Percentiles rank a stretch among this genome's conserved stretches.
Evolutionary conservation across 495 filamentous ascomycete species (phyloP).

Genomic region (Talaromyces liani): DNA sequence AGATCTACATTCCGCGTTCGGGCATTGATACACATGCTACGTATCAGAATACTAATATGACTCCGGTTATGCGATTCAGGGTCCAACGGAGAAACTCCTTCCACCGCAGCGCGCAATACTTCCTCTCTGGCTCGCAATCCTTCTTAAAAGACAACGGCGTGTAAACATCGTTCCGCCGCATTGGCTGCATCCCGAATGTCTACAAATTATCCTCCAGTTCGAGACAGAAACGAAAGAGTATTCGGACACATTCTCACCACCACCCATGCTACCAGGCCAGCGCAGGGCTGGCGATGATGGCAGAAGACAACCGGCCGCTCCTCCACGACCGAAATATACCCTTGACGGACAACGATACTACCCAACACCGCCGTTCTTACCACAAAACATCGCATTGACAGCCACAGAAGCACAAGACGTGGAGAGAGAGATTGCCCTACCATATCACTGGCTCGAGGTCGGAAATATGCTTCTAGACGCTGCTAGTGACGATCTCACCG

Average conservation of each 20-base stretch:
- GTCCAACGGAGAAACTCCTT: constrained; percentile 62
- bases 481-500: constrained; percentile 77
- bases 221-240: constrained; percentile 60
- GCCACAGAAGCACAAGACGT: constrained; percentile 22
- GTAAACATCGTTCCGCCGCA: constrained; percentile 88
- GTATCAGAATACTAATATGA: background rate
- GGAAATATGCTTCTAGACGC: constrained; percentile 77
- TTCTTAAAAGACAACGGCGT: constrained; percentile 89
- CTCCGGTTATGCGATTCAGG: constrained; percentile 40
- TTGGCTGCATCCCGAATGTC: constrained; percentile 72
- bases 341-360: constrained; percentile 34
- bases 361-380: constrained; percentile 33
- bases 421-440: constrained; percentile 40
- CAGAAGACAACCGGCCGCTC: constrained; percentile 19
- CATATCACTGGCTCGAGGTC: constrained; percentile 91
- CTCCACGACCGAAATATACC: constrained; percentile 34
- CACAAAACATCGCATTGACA: constrained; percentile 25
- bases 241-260: constrained; percentile 62
- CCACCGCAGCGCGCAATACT: constrained; percentile 76
- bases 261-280: constrained; percentile 53
- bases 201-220: constrained; percentile 65
- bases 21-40: background rate
- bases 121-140: constrained; percentile 94
- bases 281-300: constrained; percentile 18
- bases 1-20: constrained; percentile 4